Conservation (phyloP, 2,329 filamentous ascomycete species). For the Magnaporthiopsis rhizophila region DNA sequence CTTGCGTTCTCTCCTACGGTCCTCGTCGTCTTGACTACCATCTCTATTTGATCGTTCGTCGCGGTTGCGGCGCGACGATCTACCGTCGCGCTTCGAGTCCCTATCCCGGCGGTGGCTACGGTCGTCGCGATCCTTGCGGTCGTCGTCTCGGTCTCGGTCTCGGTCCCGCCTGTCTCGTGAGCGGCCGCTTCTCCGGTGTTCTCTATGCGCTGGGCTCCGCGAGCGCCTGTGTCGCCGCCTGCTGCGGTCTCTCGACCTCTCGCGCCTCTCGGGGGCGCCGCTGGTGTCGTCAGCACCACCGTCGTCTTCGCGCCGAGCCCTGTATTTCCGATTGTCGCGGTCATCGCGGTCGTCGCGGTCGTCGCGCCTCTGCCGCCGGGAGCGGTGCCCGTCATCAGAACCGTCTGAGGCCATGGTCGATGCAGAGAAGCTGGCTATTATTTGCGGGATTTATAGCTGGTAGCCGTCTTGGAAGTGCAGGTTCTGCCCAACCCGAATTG, state of each 20-base stretch:
- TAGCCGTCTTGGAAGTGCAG: neutral
- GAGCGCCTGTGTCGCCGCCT: slow-evolving; percentile 4
- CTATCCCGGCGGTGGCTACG: neutral
- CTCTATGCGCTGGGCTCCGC: neutral
- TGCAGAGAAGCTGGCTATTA: neutral
- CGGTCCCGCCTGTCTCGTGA: neutral
- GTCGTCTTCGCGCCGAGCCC: slow-evolving; percentile 25
- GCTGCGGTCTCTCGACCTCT: slow-evolving; percentile 9
- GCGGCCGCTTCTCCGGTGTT: slow-evolving; percentile 1
- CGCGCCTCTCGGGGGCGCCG: slow-evolving; percentile 10
- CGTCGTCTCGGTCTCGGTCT: slow-evolving; percentile 1
- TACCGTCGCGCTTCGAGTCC: neutral
- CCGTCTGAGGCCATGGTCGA: slow-evolving; percentile 2
- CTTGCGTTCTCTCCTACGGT: slow-evolving; percentile 5
- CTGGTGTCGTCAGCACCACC: slow-evolving; percentile 18
- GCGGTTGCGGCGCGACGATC: neutral
- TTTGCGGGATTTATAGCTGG: neutral
- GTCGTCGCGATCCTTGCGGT: neutral
- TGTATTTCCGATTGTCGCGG: slow-evolving; percentile 16
- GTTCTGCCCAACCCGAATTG: neutral
- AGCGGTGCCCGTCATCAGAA: neutral
- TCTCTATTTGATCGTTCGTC: neutral
- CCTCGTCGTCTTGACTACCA: neutral
- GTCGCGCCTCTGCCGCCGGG: slow-evolving; percentile 3
- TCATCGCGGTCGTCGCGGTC: slow-evolving; percentile 7